Percentiles rank a stretch among this genome's conserved stretches.
phyloP scores from a whole-genome alignment of 2,329 filamentous ascomycete species.

The Orbilia brochopaga region DNA sequence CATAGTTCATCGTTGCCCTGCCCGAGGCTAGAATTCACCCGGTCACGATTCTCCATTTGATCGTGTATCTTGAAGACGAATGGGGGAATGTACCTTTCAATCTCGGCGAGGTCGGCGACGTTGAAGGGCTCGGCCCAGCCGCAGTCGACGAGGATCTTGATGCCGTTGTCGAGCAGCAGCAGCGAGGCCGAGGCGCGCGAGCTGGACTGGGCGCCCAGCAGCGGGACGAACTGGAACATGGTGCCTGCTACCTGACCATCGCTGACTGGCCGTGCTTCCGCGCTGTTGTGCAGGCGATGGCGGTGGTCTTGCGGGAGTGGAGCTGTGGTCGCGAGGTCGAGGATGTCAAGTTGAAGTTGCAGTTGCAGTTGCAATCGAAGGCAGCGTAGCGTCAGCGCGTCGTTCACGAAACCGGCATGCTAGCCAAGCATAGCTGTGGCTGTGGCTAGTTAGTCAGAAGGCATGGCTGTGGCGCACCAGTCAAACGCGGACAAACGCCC shows the following conservation, averaged over 20 bases:
- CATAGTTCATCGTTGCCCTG: no score
- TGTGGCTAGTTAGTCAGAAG: constrained; percentile 5
- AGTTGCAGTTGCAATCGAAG: constrained; percentile 1
- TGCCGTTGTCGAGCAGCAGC: constrained; percentile 91
- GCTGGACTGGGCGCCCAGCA: constrained; percentile 87
- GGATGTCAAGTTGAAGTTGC: constrained; percentile 1
- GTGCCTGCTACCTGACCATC: not conserved
- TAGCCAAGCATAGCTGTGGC: not conserved
- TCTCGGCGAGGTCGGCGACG: constrained; percentile 76
- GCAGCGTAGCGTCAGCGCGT: no score
- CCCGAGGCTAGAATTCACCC: no score
- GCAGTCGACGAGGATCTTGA: constrained; percentile 92
- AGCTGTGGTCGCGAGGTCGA: not conserved
- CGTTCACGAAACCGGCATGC: no score
- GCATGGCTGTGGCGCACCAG: not conserved
- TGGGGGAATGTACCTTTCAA: constrained; percentile 75
- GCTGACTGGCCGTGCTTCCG: no score
- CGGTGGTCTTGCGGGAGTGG: not conserved
- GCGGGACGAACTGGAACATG: constrained; percentile 96
- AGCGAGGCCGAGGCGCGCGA: constrained; percentile 92
- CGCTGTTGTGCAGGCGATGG: not conserved
- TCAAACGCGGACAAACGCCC: constrained; percentile 1
- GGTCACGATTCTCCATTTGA: no score
- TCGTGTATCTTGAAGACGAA: no score
- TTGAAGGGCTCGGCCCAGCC: constrained; percentile 96